Percentiles rank a stretch among this genome's conserved stretches.
phyloP scores from a whole-genome alignment of 2,329 filamentous ascomycete species.

The Magnaporthiopsis rhizophila region DNA sequence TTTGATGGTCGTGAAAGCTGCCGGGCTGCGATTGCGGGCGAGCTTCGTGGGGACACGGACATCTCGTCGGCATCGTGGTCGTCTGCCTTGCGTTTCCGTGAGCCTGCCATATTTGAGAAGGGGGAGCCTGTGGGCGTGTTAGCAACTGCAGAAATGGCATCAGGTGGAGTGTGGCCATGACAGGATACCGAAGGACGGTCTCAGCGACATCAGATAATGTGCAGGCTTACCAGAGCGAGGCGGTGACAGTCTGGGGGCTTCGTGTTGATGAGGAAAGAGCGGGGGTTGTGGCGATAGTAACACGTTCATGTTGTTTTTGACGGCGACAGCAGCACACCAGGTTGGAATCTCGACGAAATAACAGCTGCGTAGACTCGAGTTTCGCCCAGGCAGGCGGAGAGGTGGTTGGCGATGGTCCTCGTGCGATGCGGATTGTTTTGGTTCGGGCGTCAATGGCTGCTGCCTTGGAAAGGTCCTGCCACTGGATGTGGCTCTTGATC shows the following conservation, averaged over 20 bases:
- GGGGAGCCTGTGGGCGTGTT: conserved; percentile 32
- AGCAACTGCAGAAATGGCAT: not conserved
- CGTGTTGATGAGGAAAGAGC: conserved; percentile 51
- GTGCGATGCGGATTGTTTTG: not conserved
- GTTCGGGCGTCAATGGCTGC: not conserved
- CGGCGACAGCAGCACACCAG: not conserved
- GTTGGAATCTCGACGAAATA: not conserved
- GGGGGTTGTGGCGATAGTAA: conserved; percentile 53
- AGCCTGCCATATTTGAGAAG: conserved; percentile 42
- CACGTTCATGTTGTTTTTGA: conserved; percentile 45
- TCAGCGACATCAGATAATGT: not conserved
- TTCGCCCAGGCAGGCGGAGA: not conserved
- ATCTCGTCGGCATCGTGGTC: conserved; percentile 74
- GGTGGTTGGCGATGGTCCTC: not conserved
- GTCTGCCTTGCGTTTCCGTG: conserved; percentile 79
- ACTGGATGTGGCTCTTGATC: not conserved
- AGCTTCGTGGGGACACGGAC: conserved; percentile 79
- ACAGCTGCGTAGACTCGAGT: not conserved
- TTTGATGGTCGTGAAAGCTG: conserved; percentile 60
- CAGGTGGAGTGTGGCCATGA: not conserved
- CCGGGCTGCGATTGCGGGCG: conserved; percentile 65
- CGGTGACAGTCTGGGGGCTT: conserved; percentile 44
- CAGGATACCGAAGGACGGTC: too few species aligned
- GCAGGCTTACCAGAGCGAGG: conserved; percentile 44
- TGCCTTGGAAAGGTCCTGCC: too few species aligned